Percentiles rank a stretch among this genome's conserved stretches.
phyloP scores from a whole-genome alignment of 352 stramenopile genomes.

The Phytophthora idaei region DNA sequence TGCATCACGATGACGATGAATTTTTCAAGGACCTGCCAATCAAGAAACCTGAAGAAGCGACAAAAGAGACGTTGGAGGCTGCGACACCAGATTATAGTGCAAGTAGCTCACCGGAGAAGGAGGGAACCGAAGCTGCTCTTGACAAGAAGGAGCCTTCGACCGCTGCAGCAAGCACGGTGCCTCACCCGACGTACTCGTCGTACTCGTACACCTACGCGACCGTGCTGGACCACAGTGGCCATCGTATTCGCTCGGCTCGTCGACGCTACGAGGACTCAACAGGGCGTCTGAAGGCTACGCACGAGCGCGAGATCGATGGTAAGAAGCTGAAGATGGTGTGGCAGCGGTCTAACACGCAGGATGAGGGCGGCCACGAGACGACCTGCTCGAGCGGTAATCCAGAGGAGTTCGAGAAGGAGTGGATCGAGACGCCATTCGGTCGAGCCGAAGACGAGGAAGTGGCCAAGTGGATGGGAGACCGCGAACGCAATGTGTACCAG shows the following conservation, averaged over 20 bases:
- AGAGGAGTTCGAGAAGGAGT: slow-evolving; percentile 72
- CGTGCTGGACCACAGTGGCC: slow-evolving; percentile 62
- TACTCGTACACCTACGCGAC: slow-evolving; percentile 75
- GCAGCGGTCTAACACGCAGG: slow-evolving; percentile 48
- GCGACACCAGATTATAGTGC: slow-evolving; percentile 11
- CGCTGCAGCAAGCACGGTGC: slow-evolving; percentile 15
- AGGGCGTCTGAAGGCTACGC: slow-evolving; percentile 67
- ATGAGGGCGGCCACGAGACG: slow-evolving; percentile 63
- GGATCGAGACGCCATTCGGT: slow-evolving; percentile 68
- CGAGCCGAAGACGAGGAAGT: slow-evolving; percentile 48
- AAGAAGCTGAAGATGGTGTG: slow-evolving; percentile 70
- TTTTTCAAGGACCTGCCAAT: slow-evolving; percentile 58
- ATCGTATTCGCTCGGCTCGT: slow-evolving; percentile 54
- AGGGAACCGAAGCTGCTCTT: slow-evolving; percentile 19
- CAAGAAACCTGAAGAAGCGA: slow-evolving; percentile 26
- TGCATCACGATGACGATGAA: slow-evolving; percentile 46
- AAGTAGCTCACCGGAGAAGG: slow-evolving; percentile 8
- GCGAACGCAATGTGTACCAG: slow-evolving; percentile 35
- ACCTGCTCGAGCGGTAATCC: slow-evolving; percentile 38
- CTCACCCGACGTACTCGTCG: slow-evolving; percentile 46
- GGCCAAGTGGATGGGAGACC: slow-evolving; percentile 31
- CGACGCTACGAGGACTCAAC: slow-evolving; percentile 82
- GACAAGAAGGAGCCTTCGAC: slow-evolving; percentile 27
- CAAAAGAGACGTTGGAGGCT: slow-evolving; percentile 20
- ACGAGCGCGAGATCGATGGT: slow-evolving; percentile 69